Conservation (phyloP, 768 basidiomycete species). For the Lentinula boryana region DNA sequence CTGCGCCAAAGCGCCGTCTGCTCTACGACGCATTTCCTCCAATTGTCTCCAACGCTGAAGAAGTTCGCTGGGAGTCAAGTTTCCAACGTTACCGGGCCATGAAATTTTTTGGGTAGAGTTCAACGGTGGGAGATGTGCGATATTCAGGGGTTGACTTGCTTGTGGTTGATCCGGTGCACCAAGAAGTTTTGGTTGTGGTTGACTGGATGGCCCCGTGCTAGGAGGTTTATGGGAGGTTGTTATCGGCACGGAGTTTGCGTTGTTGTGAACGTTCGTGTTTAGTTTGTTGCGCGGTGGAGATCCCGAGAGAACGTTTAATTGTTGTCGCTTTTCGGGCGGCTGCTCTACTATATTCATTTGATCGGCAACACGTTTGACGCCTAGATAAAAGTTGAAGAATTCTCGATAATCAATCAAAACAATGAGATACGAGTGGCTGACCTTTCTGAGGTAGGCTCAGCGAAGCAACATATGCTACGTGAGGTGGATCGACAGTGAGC, state of each 20-base stretch:
- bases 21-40: neutral
- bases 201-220: neutral
- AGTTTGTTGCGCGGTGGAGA: neutral
- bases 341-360: neutral
- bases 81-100: neutral
- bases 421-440: neutral
- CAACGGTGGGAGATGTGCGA: neutral
- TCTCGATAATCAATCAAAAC: too few relatives aligned
- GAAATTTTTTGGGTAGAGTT: neutral
- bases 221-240: neutral
- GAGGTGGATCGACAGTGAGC: neutral
- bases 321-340: neutral
- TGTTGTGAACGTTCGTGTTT: neutral
- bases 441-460: neutral
- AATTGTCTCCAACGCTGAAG: neutral
- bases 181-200: neutral
- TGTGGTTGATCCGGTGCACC: neutral
- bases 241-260: neutral
- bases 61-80: neutral
- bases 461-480: neutral
- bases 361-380: neutral
- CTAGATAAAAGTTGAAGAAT: neutral
- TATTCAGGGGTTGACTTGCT: neutral
- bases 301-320: neutral
- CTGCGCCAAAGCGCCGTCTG: neutral